These are phyloP conservation scores for Mycena chlorophos DNA, from an alignment of 768 basidiomycete species.

Conservation along the genomic window DNA sequence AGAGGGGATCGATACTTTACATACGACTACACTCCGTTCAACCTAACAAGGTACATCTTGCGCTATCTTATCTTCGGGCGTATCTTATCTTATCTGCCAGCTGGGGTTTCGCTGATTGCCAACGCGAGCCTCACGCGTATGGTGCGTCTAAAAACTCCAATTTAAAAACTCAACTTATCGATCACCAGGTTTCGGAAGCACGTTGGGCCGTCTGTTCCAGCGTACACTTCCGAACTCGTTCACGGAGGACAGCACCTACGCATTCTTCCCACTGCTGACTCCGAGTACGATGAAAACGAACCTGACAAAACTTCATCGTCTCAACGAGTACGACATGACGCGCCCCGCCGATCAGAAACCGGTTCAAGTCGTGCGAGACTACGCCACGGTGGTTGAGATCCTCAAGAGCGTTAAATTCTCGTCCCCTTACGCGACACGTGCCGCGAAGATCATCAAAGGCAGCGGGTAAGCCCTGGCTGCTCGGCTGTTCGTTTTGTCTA, in stretches of 20 bases:
- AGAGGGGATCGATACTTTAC: constrained; percentile 82
- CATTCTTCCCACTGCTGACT: constrained; percentile 89
- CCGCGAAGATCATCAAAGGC: constrained; percentile 54
- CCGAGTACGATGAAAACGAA: constrained; percentile 65
- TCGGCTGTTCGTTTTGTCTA: background rate
- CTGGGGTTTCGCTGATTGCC: constrained; percentile 85
- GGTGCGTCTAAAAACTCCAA: constrained; percentile 43
- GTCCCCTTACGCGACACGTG: constrained; percentile 50
- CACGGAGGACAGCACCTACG: constrained; percentile 68
- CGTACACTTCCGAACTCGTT: constrained; percentile 73
- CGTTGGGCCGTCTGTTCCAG: constrained; percentile 70
- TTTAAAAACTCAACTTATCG: background rate
- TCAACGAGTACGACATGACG: constrained; percentile 54
- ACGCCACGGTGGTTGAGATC: constrained; percentile 54
- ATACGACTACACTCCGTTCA: constrained; percentile 76
- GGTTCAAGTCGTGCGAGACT: constrained; percentile 40
- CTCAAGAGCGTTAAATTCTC: constrained; percentile 50
- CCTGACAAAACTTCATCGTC: constrained; percentile 55
- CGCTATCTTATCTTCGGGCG: no score
- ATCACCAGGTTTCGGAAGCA: constrained; percentile 64
- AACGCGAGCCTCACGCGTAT: constrained; percentile 67
- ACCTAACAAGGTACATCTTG: no score
- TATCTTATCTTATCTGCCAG: no score
- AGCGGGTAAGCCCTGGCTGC: constrained; percentile 57
- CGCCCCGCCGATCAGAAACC: constrained; percentile 42